A percentile compares a stretch with the other conserved stretches of the same genome.
Conservation (phyloP, 495 filamentous ascomycete genomes). For the Penicillium psychrofluorescens region DNA sequence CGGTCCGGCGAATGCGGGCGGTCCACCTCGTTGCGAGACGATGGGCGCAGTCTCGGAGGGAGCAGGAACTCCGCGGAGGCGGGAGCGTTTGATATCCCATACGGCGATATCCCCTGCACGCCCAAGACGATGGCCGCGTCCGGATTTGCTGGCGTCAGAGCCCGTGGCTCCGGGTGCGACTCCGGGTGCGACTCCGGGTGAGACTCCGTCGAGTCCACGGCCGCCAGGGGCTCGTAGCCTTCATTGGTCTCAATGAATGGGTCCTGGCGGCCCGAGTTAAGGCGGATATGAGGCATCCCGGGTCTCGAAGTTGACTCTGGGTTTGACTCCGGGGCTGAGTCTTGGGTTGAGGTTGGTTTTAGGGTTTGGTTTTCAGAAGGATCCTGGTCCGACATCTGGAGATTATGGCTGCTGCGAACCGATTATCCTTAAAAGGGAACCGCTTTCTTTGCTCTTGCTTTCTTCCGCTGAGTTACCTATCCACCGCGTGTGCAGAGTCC, state of each 20-base stretch:
- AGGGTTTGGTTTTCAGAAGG: background rate
- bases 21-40: constrained; percentile 7
- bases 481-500: background rate
- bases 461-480: background rate
- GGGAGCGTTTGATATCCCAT: constrained; percentile 25
- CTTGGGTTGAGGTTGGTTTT: no score
- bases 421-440: no score
- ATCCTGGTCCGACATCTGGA: constrained; percentile 14
- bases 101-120: constrained; percentile 16
- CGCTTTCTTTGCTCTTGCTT: no score
- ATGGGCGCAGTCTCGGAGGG: constrained; percentile 37
- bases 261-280: constrained; percentile 53
- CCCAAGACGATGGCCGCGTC: constrained; percentile 6
- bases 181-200: constrained; percentile 10
- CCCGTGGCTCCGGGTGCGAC: constrained; percentile 12
- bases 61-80: constrained; percentile 57
- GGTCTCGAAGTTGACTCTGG: background rate
- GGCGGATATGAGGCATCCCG: constrained; percentile 46
- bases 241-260: constrained; percentile 31
- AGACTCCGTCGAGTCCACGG: constrained; percentile 6
- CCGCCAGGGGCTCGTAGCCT: constrained; percentile 13
- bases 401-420: background rate
- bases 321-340: no score
- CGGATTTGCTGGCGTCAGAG: constrained; percentile 13
- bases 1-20: constrained; percentile 13